phyloP scores from a whole-genome alignment of 108 stramenopile genomes.

The Cylindrotheca fusiformis region DNA sequence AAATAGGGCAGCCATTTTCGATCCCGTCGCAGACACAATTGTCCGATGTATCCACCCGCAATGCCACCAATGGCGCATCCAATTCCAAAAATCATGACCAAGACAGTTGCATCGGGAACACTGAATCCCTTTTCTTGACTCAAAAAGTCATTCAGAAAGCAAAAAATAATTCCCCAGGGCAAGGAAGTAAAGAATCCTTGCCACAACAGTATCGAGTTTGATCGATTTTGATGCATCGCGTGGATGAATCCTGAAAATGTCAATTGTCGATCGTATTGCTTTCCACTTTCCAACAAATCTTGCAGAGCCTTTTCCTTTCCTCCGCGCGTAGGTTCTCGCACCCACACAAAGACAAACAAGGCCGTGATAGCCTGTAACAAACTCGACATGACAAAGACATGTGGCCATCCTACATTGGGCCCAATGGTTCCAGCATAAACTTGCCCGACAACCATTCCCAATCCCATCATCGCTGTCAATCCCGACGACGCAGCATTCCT shows the following conservation, averaged over 20 bases:
- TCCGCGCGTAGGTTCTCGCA: constrained; percentile 64
- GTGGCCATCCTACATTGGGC: constrained; percentile 42
- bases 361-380: constrained; percentile 34
- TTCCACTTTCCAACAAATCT: constrained; percentile 52
- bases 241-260: constrained; percentile 57
- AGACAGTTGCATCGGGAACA: constrained; percentile 58
- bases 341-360: constrained; percentile 38
- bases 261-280: constrained; percentile 63
- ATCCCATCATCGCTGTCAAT: constrained; percentile 75
- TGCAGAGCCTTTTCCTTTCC: constrained; percentile 68
- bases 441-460: constrained; percentile 65
- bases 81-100: constrained; percentile 57
- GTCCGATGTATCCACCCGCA: constrained; percentile 53
- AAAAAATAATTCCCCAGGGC: constrained; percentile 72
- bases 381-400: constrained; percentile 49
- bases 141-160: constrained; percentile 69
- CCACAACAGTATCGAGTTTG: constrained; percentile 52
- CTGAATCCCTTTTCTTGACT: constrained; percentile 63
- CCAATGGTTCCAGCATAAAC: constrained; percentile 64
- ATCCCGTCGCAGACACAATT: constrained; percentile 25
- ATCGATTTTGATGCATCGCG: constrained; percentile 46
- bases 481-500: constrained; percentile 66
- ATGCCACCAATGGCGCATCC: constrained; percentile 66
- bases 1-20: constrained; percentile 53
- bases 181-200: constrained; percentile 64